phyloP scores from a whole-genome alignment of 208 protist species.

The Trypanosoma lewisi region DNA sequence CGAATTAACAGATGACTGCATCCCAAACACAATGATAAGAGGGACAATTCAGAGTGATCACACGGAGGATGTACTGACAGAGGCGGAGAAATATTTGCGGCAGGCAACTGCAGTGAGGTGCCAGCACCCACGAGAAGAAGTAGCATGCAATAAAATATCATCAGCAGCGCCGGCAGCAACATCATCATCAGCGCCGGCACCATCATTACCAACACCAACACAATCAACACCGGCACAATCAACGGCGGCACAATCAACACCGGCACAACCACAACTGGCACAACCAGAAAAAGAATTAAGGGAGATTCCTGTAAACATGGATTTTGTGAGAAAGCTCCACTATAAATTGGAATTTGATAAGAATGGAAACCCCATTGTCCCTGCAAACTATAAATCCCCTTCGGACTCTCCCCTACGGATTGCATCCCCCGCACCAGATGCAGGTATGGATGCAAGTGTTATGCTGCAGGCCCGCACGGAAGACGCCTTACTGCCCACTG shows the following conservation, averaged over 20 bases:
- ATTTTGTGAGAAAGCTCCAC: no score
- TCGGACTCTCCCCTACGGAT: neutral
- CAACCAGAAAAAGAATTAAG: no score
- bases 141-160: no score
- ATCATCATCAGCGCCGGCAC: no score
- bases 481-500: neutral
- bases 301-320: no score
- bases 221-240: no score
- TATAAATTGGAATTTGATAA: no score
- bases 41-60: constrained; percentile 34
- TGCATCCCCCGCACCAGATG: neutral
- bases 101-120: neutral
- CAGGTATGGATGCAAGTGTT: neutral
- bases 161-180: no score
- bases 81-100: constrained; percentile 27
- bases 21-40: constrained; percentile 33
- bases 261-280: no score
- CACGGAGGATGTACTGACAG: constrained; percentile 33
- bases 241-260: no score
- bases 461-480: constrained; percentile 5
- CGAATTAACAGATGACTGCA: constrained; percentile 31
- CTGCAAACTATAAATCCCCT: constrained; percentile 1
- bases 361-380: constrained; percentile 2
- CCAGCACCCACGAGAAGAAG: no score
- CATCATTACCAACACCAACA: no score